Evolutionary conservation across 1,284 basidiomycete species (phyloP), one percentile per base, ranked within the genome.

Genomic region (Moesziomyces sp.): DNA sequence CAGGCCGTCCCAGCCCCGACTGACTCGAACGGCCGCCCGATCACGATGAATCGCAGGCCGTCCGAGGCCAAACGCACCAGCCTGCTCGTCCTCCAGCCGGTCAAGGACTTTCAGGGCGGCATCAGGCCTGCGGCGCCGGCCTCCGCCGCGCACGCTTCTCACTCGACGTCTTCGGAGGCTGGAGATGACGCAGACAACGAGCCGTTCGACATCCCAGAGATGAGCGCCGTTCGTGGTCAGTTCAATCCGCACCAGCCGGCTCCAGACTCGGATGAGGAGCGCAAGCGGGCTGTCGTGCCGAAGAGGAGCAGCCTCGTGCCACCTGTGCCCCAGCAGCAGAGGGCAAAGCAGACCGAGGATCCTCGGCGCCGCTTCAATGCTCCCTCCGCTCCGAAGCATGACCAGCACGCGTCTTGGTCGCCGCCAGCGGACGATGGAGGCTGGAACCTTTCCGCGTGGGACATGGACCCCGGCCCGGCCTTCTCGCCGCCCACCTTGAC

Each of bases 171-270:
- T 0, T 72, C 69, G 3, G 69, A 66, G 4, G 53, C 55, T 13
- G 63, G 42, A 2, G 62, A 62, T 24, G 47, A 28, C 14, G 63
- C 42, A 3, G 62, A 62, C 30, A 47, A 35, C 14, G 69, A 65
- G 11, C n/a, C 48, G 0, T 56, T 66, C 46, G 63, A 46, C n/a
- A 62, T 72, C 13, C 69, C 69, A 0, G 69, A 72, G 46, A 61
- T 72, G 58, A 72, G 69, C 44, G 56, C 63, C 2, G 54, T 57
- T 4, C 58, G 69, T 0, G 46, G 46, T 23, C 57, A 60, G 10
- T 66, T 50, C 47, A 72, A 72, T n/a, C 62, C 58, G 24, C 69
- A 65, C 18, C 69, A 72, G 35, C 50, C 52, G 13, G 48, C 38
- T 5, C 59, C 66, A 5, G 45, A 52, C 23, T 46, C 59, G 0